phyloP scores from a whole-genome alignment of 2,329 filamentous ascomycete genomes.

The Massarina eburnea region DNA sequence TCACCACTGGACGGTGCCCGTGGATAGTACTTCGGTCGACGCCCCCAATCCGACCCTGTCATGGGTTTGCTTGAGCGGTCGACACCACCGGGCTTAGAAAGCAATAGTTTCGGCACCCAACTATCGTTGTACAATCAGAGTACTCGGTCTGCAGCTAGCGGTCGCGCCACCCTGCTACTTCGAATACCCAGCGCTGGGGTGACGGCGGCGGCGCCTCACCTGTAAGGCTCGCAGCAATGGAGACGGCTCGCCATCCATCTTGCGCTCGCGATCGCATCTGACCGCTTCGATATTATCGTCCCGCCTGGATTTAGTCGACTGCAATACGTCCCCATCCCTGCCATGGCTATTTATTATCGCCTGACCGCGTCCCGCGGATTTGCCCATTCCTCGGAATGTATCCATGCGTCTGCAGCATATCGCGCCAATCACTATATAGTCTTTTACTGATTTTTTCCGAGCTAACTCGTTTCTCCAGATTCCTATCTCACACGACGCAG shows the following conservation, averaged over 20 bases:
- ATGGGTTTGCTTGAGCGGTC: slow-evolving; percentile 6
- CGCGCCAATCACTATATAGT: slow-evolving; percentile 23
- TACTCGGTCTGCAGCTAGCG: slow-evolving; percentile 1
- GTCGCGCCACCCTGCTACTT: neutral
- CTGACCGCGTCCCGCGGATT: slow-evolving; percentile 27
- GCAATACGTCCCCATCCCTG: slow-evolving; percentile 6
- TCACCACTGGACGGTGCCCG: slow-evolving; percentile 7
- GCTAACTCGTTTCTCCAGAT: slow-evolving; percentile 41
- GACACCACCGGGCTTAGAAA: slow-evolving; percentile 4
- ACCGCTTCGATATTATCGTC: slow-evolving; percentile 2
- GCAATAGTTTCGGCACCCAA: no score
- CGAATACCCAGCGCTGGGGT: neutral
- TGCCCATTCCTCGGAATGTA: slow-evolving; percentile 19
- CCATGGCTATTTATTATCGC: slow-evolving; percentile 13
- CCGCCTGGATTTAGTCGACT: neutral
- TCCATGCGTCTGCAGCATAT: slow-evolving; percentile 23
- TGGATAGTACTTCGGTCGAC: slow-evolving; percentile 2
- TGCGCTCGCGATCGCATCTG: neutral
- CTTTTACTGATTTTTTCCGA: slow-evolving; percentile 16
- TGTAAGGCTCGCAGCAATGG: neutral
- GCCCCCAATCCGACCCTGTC: slow-evolving; percentile 3
- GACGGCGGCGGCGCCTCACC: neutral
- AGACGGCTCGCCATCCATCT: neutral
- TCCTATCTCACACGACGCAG: slow-evolving; percentile 50
- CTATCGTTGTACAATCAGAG: neutral